Evolutionary conservation across 129 eudicot species (phyloP).

Genomic region (Sambucus nigra): DNA sequence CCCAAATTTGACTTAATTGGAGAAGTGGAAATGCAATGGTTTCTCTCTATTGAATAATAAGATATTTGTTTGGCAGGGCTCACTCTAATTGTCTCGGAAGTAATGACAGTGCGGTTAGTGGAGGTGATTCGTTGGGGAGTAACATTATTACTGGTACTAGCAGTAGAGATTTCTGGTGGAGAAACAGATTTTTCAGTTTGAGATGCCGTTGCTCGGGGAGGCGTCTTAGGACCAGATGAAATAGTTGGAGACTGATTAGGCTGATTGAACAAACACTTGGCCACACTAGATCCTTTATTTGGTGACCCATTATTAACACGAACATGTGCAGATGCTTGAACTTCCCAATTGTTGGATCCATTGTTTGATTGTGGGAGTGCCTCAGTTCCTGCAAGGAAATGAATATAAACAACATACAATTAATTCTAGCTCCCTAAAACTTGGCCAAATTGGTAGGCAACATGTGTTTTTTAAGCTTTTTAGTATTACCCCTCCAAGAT

Average conservation of each 20-base stretch:
- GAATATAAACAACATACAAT: not conserved
- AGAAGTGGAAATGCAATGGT: conserved; percentile 43
- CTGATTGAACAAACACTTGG: conserved; percentile 67
- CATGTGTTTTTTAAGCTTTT: too few species aligned
- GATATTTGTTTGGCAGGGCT: conserved; percentile 76
- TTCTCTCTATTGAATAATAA: conserved; percentile 57
- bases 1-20: conserved; percentile 46
- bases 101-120: conserved; percentile 58
- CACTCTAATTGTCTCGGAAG: conserved; percentile 70
- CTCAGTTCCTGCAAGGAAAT: conserved; percentile 16
- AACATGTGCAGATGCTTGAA: conserved; percentile 17
- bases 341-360: conserved; percentile 10
- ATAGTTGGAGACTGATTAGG: conserved; percentile 25
- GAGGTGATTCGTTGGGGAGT: conserved; percentile 54
- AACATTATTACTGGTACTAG: conserved; percentile 27
- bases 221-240: conserved; percentile 73
- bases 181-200: conserved; percentile 54
- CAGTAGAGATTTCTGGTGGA: conserved; percentile 44
- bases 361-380: conserved; percentile 14
- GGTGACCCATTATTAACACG: conserved; percentile 16
- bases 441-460: too few species aligned
- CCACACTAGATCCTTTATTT: conserved; percentile 56
- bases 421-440: too few species aligned
- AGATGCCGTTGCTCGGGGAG: conserved; percentile 54
- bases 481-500: too few species aligned